Percentiles rank a stretch among this genome's conserved stretches.
phyloP scores from a whole-genome alignment of 108 stramenopile species.

The Nannochloropsis oceanica region DNA sequence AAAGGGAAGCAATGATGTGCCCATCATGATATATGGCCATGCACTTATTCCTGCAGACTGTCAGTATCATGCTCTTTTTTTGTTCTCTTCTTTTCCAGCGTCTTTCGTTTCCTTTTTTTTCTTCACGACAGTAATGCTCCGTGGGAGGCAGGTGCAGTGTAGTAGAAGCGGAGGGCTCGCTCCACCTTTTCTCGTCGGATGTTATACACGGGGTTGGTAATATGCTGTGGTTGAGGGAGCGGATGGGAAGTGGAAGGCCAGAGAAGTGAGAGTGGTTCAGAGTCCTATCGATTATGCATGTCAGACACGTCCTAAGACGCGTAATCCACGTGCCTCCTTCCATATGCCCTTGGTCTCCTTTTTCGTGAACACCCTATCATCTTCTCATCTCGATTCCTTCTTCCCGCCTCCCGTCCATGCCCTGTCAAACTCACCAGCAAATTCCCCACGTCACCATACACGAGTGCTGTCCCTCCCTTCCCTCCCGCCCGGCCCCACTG shows the following conservation, averaged over 20 bases:
- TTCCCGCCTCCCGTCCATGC: too few relatives aligned
- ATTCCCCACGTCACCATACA: constrained; percentile 36
- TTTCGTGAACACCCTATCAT: too few relatives aligned
- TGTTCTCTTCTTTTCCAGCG: neutral
- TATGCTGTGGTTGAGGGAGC: neutral
- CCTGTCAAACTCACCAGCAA: constrained; percentile 1
- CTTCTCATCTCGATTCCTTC: too few relatives aligned
- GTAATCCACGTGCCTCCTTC: too few relatives aligned
- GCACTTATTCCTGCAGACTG: too few relatives aligned
- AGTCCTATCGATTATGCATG: too few relatives aligned
- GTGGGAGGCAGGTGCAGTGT: neutral
- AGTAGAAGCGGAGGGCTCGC: constrained; percentile 26
- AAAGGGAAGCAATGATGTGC: too few relatives aligned
- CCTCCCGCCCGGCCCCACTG: constrained; percentile 49
- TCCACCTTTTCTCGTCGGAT: constrained; percentile 49
- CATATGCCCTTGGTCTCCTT: too few relatives aligned
- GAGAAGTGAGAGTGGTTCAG: neutral
- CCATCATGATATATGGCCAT: too few relatives aligned
- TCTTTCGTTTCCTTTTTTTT: neutral
- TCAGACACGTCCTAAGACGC: too few relatives aligned
- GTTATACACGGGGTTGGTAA: constrained; percentile 63
- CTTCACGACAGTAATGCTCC: neutral
- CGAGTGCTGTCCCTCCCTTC: neutral
- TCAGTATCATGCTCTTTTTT: too few relatives aligned
- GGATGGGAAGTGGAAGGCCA: neutral